Evolutionary conservation across 1,284 basidiomycete genomes (phyloP), one percentile per base, ranked within the genome.

Genomic region (Hymenochaete sp.): DNA sequence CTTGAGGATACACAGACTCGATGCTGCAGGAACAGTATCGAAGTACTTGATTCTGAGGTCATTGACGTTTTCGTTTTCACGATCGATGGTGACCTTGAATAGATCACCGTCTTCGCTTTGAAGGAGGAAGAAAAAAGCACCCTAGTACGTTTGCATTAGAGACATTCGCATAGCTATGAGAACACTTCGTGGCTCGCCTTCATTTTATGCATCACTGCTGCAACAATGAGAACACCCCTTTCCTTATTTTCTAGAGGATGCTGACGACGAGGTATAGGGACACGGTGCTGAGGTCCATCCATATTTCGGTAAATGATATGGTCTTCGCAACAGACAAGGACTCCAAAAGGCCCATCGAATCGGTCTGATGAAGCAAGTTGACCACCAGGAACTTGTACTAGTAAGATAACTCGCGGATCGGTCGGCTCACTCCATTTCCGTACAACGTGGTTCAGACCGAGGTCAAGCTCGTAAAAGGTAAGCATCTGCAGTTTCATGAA

Each of bases 121-220:
- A 36, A 96, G 68, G 18, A 98, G 68, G 72, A 97, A 97, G 71
- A 98, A 98, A 71, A 98, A 98, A 1, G 91, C 90, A 19, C 93
- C 93, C 91, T 93, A 52, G 38, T n/a, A 35, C 5, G 13, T n/a
- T 8, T 16, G 32, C 40, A 27, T 13, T 19, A 16, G 45, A 46
- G 45, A 26, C 46, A 44, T 44, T 28, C 16, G n/a, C n/a, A n/a
- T n/a, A n/a, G n/a, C n/a, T n/a, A n/a, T n/a, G n/a, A n/a, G n/a
- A n/a, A 48, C 13, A 16, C 33, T 38, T 9, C 11, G 11, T 56
- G 13, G 72, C 44, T 45, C n/a, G 89, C 91, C 82, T 90, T 93
- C 89, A 97, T 96, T 68, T 96, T 96, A 73, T 98, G 93, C 91
- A 97, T 95, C 43, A 96, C 93, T 3, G 89, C 89, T 24, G 90